A percentile compares a stretch with the other conserved stretches of the same genome.
Conservation (phyloP, 768 basidiomycete species). For the Tricholoma terreum region DNA sequence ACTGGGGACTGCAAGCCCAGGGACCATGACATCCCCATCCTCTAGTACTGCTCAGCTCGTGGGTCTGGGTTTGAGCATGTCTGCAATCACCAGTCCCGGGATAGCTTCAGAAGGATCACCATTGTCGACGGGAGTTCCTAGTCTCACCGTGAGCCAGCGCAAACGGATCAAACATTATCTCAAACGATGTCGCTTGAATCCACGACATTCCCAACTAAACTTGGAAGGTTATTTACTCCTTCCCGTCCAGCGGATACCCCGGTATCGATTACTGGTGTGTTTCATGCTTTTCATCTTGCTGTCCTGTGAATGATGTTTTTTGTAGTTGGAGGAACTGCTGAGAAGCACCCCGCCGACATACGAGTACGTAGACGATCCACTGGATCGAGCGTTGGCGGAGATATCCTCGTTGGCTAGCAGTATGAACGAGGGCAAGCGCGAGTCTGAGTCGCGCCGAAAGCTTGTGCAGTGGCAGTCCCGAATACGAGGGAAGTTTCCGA, state of each 20-base stretch:
- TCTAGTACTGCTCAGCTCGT: slow-evolving; percentile 62
- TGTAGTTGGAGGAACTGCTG: slow-evolving; percentile 80
- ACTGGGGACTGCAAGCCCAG: slow-evolving; percentile 37
- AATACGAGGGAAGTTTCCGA: slow-evolving; percentile 90
- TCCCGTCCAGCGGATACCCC: slow-evolving; percentile 94
- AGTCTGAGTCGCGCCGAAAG: slow-evolving; percentile 87
- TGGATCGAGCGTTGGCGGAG: slow-evolving; percentile 83
- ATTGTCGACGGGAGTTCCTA: slow-evolving; percentile 43
- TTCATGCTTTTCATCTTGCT: slow-evolving; percentile 3
- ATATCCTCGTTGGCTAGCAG: slow-evolving; percentile 87
- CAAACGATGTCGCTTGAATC: slow-evolving; percentile 86
- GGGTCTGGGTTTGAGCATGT: slow-evolving; percentile 56
- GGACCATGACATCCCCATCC: slow-evolving; percentile 48
- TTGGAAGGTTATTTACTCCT: slow-evolving; percentile 91
- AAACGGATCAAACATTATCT: slow-evolving; percentile 88
- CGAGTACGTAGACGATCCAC: slow-evolving; percentile 74
- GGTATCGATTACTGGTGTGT: slow-evolving; percentile 90
- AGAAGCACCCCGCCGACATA: slow-evolving; percentile 79
- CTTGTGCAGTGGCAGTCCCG: slow-evolving; percentile 88
- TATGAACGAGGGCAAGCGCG: slow-evolving; percentile 98
- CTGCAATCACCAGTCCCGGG: slow-evolving; percentile 46
- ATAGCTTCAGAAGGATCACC: slow-evolving; percentile 38
- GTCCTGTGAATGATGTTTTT: slow-evolving; percentile 9
- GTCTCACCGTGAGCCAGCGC: slow-evolving; percentile 74
- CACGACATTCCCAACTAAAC: slow-evolving; percentile 90